phyloP scores from a whole-genome alignment of 225 moss, liverwort and hornwort genomes.

The Takakia lepidozioides region DNA sequence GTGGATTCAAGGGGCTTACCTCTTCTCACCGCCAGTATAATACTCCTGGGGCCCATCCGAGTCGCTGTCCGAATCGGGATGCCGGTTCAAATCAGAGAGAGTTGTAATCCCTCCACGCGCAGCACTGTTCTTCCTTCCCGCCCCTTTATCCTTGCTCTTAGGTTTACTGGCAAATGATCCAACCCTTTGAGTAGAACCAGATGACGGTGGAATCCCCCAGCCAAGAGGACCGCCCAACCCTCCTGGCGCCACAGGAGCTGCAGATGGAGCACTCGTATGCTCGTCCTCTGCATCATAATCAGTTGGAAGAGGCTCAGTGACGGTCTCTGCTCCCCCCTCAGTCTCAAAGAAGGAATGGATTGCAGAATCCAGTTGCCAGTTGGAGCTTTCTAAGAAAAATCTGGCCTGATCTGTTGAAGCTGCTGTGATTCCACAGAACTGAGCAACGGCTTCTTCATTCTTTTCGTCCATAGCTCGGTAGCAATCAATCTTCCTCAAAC shows the following conservation, averaged over 20 bases:
- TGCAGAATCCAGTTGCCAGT: conserved; percentile 63
- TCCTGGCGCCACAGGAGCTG: conserved; percentile 10
- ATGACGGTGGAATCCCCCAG: conserved; percentile 20
- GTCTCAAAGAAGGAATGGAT: conserved; percentile 53
- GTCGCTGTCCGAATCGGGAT: conserved; percentile 71
- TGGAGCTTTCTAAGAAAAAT: conserved; percentile 59
- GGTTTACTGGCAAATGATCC: conserved; percentile 26
- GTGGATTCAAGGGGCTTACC: no score
- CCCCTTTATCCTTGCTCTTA: conserved; percentile 30
- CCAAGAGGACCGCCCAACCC: no score
- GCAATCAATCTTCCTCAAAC: no score
- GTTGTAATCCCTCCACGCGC: conserved; percentile 69
- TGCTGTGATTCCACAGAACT: conserved; percentile 51
- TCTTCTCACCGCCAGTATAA: conserved; percentile 86
- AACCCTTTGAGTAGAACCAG: conserved; percentile 31
- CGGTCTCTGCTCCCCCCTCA: conserved; percentile 23
- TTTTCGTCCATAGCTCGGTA: conserved; percentile 38
- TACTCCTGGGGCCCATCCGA: conserved; percentile 87
- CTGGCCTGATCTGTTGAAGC: conserved; percentile 49
- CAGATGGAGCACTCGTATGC: conserved; percentile 14
- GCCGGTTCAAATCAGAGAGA: conserved; percentile 67
- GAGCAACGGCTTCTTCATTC: conserved; percentile 39
- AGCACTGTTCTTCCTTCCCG: conserved; percentile 37
- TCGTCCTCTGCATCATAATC: conserved; percentile 15
- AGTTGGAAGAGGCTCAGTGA: conserved; percentile 11